Conservation (phyloP, 148 eudicot species). For the Rhododendron kiyosumense region DNA sequence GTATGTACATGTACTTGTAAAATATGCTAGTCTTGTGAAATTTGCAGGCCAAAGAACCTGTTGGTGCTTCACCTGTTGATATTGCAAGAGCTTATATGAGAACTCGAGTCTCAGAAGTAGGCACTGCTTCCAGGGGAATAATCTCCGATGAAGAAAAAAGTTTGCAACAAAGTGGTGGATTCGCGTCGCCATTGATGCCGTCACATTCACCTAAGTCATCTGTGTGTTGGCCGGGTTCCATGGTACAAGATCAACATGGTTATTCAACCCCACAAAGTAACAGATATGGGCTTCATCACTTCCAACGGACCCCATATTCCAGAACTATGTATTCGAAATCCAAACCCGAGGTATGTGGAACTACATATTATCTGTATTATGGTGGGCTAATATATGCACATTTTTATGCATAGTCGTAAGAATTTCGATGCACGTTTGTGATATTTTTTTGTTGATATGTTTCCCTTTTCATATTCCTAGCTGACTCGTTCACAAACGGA, state of each 20-base stretch:
- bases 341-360: slow-evolving; percentile 52
- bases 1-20: neutral
- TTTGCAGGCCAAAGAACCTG: slow-evolving; percentile 49
- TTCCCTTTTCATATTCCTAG: slow-evolving; percentile 23
- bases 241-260: slow-evolving; percentile 52
- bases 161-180: slow-evolving; percentile 25
- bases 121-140: slow-evolving; percentile 29
- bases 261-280: slow-evolving; percentile 52
- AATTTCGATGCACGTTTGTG: neutral
- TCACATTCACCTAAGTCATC: slow-evolving; percentile 58
- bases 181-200: slow-evolving; percentile 32
- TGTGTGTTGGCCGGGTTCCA: slow-evolving; percentile 84
- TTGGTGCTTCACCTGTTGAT: slow-evolving; percentile 81
- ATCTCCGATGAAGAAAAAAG: slow-evolving; percentile 28
- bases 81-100: slow-evolving; percentile 93
- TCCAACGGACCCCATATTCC: slow-evolving; percentile 79
- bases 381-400: neutral
- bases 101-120: slow-evolving; percentile 49
- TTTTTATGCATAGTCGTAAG: neutral
- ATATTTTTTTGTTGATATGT: slow-evolving; percentile 3
- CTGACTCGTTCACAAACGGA: slow-evolving; percentile 45
- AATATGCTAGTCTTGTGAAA: neutral
- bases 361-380: neutral
- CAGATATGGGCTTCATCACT: slow-evolving; percentile 45
- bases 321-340: slow-evolving; percentile 60